Conservation (phyloP, 768 basidiomycete genomes). For the Pisolithus sp. region DNA sequence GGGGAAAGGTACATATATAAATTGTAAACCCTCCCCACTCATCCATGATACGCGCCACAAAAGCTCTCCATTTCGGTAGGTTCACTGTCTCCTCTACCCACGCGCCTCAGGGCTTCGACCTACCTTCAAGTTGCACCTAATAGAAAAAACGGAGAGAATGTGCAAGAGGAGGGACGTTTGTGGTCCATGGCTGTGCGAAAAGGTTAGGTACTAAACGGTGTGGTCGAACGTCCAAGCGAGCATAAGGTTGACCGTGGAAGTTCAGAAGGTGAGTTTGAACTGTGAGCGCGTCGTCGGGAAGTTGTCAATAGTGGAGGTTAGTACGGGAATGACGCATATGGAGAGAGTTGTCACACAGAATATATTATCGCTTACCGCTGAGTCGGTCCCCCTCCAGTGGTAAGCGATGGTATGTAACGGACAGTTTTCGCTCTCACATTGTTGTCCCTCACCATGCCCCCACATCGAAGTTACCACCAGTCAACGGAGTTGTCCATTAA, state of each 20-base stretch:
- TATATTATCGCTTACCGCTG: no score
- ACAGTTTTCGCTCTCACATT: no score
- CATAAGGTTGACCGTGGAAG: constrained; percentile 33
- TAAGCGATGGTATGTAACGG: no score
- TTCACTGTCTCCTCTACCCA: constrained; percentile 42
- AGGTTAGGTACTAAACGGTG: constrained; percentile 16
- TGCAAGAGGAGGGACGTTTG: constrained; percentile 32
- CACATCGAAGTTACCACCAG: no score
- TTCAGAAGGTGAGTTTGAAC: constrained; percentile 27
- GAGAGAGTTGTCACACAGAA: no score
- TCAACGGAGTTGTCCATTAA: no score
- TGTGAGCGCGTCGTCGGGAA: constrained; percentile 6
- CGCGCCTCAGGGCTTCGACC: constrained; percentile 33
- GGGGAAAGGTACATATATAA: constrained; percentile 78
- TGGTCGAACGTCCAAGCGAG: constrained; percentile 28
- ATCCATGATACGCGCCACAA: constrained; percentile 35
- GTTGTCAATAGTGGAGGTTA: neutral
- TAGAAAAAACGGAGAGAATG: constrained; percentile 30
- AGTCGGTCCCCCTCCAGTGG: no score
- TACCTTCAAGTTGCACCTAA: constrained; percentile 44
- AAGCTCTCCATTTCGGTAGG: constrained; percentile 32
- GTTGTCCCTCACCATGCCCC: no score
- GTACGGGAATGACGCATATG: no score
- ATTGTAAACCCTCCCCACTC: constrained; percentile 44
- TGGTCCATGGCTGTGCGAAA: neutral